Evolutionary conservation across 306 rosid species (phyloP).

Genomic region (Arachis hypogaea): DNA sequence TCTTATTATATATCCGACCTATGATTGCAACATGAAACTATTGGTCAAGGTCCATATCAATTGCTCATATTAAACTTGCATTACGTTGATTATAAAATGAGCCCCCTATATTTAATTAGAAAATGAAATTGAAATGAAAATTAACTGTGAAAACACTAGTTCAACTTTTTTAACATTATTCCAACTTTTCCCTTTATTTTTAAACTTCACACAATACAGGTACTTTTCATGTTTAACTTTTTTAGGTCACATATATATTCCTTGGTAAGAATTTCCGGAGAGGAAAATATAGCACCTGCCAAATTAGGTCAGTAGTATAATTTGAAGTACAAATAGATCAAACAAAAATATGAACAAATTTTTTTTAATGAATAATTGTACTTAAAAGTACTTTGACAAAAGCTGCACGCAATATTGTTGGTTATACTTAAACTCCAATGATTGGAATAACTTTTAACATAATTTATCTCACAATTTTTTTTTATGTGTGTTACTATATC

Average conservation of each 20-base stretch:
- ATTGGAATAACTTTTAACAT: not conserved
- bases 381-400: not conserved
- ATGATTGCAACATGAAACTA: no score
- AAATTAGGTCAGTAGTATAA: not conserved
- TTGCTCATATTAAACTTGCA: no score
- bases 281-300: not conserved
- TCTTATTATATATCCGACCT: no score
- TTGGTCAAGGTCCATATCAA: no score
- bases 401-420: not conserved
- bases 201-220: not conserved
- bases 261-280: not conserved
- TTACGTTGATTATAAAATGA: no score
- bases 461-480: not conserved
- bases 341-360: not conserved
- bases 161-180: not conserved
- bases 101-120: not conserved
- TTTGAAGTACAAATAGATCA: not conserved
- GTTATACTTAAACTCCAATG: not conserved
- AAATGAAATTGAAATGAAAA: not conserved
- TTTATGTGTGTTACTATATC: not conserved
- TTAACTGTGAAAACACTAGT: not conserved
- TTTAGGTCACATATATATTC: not conserved
- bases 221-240: not conserved
- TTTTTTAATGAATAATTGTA: not conserved
- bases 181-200: not conserved